Base-by-base conservation (phyloP, 768 basidiomycete genomes). In the Kwoniella dendrophila region DNA sequence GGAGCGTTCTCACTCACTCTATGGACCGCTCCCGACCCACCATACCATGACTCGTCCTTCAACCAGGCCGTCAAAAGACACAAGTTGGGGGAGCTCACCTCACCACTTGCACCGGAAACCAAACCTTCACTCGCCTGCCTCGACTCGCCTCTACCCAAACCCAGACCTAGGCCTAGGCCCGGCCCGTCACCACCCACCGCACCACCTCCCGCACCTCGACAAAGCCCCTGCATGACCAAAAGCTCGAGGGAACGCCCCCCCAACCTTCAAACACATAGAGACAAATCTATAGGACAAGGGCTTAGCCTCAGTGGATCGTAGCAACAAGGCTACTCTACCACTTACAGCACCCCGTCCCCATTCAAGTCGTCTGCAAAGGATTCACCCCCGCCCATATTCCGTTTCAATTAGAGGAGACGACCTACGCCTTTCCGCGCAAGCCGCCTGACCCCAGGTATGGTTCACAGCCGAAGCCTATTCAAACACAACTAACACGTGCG, bases 281-380 rank as follows among this genome's bases (percentile, higher is more conserved):
- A 84, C 85, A 85, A 85, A 85, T 84, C 85, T 62, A 80, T 85
- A 84, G 83, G 84, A 85, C 84, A 83, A 84, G 82, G 83, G 85
- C 85, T 86, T 85, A 86, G 84, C 84, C 86, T 86, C 85, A 86
- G 85, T 83, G 82, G 85, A 86, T 86, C 84, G 85, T 86, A 86
- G 85, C 85, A 83, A 86, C 86, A 86, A 86, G 85, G 85, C 86
- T 86, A 85, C 85, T 86, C 85, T 85, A 85, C 85, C 81, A 82
- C 85, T 86, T 86, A 86, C 86, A 85, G 84, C 84, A 86, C 85
- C 84, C 85, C 81, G 56, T 57, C 56, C 58, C 84, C 83, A 86
- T 85, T 85, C 84, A 86, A 86, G 86, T 86, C 84, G 85, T 87
- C 86, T 86, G 85, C 86, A 86, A 87, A 85, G 84, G 85, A 86